Percentiles rank a stretch among this genome's conserved stretches.
Evolutionary conservation across 2,329 filamentous ascomycete species (phyloP).

Genomic region (Fusarium burgessii): DNA sequence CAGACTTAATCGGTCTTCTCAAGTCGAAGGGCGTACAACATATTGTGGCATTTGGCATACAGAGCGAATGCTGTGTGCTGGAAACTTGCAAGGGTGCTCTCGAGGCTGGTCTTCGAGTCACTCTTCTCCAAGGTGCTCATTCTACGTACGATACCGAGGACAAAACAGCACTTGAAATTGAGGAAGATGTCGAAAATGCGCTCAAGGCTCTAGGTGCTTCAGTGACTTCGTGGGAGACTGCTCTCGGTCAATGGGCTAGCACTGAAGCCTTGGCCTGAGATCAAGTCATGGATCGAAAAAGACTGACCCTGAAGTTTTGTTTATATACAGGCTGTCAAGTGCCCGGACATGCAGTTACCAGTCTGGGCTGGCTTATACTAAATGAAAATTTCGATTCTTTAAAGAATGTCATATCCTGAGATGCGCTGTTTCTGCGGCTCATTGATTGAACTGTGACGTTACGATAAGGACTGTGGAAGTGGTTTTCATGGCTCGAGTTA

Average conservation of each 20-base stretch:
- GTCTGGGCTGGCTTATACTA: background rate
- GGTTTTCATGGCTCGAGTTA: background rate
- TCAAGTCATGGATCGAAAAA: background rate
- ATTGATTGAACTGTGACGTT: too few relatives aligned
- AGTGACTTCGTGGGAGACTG: constrained; percentile 7
- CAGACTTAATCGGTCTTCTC: background rate
- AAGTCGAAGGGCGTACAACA: constrained; percentile 10
- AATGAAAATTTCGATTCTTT: background rate
- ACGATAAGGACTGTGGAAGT: background rate
- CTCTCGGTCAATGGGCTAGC: background rate
- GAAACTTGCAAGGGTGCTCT: constrained; percentile 29
- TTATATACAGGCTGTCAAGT: background rate
- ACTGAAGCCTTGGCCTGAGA: background rate
- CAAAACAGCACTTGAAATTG: constrained; percentile 9
- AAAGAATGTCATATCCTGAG: background rate
- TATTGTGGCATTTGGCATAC: constrained; percentile 24
- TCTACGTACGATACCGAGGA: constrained; percentile 18
- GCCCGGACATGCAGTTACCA: background rate
- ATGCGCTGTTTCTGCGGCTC: too few relatives aligned
- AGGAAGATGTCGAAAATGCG: constrained; percentile 4
- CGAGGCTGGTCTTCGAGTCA: constrained; percentile 21
- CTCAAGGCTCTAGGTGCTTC: constrained; percentile 7
- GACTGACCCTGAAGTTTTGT: background rate
- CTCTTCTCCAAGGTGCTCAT: constrained; percentile 24
- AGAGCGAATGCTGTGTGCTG: constrained; percentile 31